phyloP scores from a whole-genome alignment of 2,329 filamentous ascomycete species.

The Chrysoporthe deuterocubensis region DNA sequence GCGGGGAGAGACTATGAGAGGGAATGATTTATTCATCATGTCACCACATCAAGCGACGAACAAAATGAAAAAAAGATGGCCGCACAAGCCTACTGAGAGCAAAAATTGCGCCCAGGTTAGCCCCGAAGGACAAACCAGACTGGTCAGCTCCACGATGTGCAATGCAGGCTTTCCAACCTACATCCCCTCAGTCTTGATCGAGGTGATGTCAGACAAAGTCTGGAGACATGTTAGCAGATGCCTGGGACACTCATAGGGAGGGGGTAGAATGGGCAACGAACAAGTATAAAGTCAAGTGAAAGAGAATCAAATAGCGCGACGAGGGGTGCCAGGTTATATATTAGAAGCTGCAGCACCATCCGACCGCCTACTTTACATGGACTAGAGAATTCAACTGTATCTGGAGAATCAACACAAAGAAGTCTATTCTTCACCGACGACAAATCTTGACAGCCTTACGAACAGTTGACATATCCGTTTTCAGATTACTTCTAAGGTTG shows the following conservation, averaged over 20 bases:
- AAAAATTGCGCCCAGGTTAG: slow-evolving; percentile 56
- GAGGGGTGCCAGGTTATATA: slow-evolving; percentile 22
- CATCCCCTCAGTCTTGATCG: slow-evolving; percentile 48
- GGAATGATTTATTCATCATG: slow-evolving; percentile 46
- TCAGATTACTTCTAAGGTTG: too few species aligned
- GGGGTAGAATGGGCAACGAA: too few species aligned
- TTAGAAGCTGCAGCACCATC: neutral
- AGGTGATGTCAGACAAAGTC: slow-evolving; percentile 48
- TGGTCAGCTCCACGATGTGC: slow-evolving; percentile 55
- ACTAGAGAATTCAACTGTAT: neutral
- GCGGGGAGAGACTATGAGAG: neutral
- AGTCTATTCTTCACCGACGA: too few species aligned
- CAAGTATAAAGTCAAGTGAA: slow-evolving; percentile 50
- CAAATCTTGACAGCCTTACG: too few species aligned
- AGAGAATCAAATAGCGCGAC: slow-evolving; percentile 27
- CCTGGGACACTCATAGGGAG: too few species aligned
- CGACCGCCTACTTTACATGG: slow-evolving; percentile 14
- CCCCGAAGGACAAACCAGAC: slow-evolving; percentile 55
- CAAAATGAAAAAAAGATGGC: slow-evolving; percentile 48
- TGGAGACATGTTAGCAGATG: too few species aligned
- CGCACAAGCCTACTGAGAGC: slow-evolving; percentile 38
- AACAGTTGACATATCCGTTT: too few species aligned
- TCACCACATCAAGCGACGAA: slow-evolving; percentile 41
- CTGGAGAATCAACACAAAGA: too few species aligned
- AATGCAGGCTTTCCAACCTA: slow-evolving; percentile 55